Conservation (phyloP, 257 asterid species). For the Solanum peruvianum region DNA sequence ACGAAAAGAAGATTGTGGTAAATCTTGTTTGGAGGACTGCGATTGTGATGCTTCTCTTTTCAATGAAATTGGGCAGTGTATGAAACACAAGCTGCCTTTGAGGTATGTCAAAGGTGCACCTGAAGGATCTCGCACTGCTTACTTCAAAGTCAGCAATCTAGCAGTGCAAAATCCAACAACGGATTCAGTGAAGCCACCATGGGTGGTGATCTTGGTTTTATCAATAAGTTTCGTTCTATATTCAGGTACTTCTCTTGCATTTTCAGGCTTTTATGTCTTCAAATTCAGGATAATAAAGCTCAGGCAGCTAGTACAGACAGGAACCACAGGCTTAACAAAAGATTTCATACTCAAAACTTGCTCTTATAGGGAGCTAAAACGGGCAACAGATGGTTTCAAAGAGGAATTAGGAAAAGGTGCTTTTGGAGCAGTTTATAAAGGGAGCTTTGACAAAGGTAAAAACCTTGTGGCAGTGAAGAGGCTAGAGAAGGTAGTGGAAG, state of each 20-base stretch:
- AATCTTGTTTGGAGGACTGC: constrained; percentile 13
- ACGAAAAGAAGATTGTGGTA: not conserved
- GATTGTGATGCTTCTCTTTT: constrained; percentile 12
- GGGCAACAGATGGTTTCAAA: constrained; percentile 8
- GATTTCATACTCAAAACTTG: constrained; percentile 12
- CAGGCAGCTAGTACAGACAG: constrained; percentile 4
- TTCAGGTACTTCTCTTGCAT: not conserved
- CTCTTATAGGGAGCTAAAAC: constrained; percentile 10
- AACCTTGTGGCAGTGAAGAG: constrained; percentile 14
- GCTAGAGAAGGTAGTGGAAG: constrained; percentile 14
- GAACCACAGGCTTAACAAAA: constrained; percentile 2
- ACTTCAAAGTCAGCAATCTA: constrained; percentile 4
- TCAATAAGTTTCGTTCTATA: not conserved
- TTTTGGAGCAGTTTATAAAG: constrained; percentile 13
- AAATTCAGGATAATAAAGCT: not conserved
- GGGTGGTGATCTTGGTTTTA: constrained; percentile 6
- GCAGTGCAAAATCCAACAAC: not conserved
- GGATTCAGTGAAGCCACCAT: constrained; percentile 10
- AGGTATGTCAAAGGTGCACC: constrained; percentile 1
- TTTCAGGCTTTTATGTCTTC: constrained; percentile 1
- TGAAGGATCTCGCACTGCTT: not conserved
- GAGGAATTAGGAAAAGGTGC: constrained; percentile 10
- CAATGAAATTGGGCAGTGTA: not conserved
- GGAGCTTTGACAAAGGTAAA: constrained; percentile 7
- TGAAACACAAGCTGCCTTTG: constrained; percentile 10